phyloP scores from a whole-genome alignment of 2,329 filamentous ascomycete species.

The Phoma sp. region DNA sequence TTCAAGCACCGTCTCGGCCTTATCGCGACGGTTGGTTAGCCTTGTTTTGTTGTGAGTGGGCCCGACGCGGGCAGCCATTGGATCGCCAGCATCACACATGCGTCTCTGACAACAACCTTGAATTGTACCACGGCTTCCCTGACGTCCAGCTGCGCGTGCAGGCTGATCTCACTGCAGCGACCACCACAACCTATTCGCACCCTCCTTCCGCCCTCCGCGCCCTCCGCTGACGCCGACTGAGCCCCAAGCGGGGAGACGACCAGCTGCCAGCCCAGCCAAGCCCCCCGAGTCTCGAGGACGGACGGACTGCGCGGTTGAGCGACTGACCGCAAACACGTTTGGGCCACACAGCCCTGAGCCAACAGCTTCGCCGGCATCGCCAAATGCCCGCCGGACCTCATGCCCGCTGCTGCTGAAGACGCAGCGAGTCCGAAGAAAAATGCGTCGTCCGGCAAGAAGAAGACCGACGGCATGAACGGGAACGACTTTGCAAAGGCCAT shows the following conservation, averaged over 20 bases:
- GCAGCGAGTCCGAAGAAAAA: slow-evolving; percentile 31
- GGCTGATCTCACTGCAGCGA: not conserved
- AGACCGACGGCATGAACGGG: slow-evolving; percentile 39
- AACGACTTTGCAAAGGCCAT: slow-evolving; percentile 49
- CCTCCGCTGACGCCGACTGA: slow-evolving; percentile 9
- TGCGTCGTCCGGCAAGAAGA: slow-evolving; percentile 39
- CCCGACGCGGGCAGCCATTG: slow-evolving; percentile 3
- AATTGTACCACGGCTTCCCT: slow-evolving; percentile 6
- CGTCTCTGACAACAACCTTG: slow-evolving; percentile 5
- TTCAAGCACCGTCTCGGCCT: not conserved
- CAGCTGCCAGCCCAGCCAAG: not conserved
- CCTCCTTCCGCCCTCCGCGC: not conserved
- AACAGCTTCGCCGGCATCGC: slow-evolving; percentile 1
- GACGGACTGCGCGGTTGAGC: not conserved
- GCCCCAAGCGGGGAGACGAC: slow-evolving; percentile 12
- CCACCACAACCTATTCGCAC: not conserved
- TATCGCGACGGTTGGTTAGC: slow-evolving; percentile 2
- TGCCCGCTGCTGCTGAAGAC: slow-evolving; percentile 28
- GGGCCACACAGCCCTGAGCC: not conserved
- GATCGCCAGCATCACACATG: slow-evolving; percentile 11
- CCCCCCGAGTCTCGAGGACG: not conserved
- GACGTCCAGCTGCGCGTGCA: not conserved
- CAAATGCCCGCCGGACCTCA: slow-evolving; percentile 32
- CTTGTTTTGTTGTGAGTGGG: slow-evolving; percentile 11
- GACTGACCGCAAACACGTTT: not conserved